phyloP scores from a whole-genome alignment of 2,329 filamentous ascomycete species.

The Biscogniauxia marginata region DNA sequence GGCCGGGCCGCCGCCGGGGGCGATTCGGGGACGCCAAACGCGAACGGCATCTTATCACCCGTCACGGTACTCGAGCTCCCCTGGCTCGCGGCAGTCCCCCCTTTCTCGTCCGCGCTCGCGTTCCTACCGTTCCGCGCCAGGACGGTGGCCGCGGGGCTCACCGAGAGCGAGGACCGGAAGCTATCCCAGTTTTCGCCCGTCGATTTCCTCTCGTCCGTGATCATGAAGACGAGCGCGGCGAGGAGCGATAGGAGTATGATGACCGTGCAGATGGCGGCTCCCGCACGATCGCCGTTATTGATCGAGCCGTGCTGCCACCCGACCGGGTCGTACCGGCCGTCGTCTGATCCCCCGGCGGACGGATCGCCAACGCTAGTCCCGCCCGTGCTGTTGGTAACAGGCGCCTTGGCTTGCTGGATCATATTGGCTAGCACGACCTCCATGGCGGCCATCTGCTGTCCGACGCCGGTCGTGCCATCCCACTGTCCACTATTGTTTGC shows the following conservation, averaged over 20 bases:
- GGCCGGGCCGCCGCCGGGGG: neutral
- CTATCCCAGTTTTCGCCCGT: conserved; percentile 24
- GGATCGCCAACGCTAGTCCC: conserved; percentile 51
- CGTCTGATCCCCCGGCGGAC: conserved; percentile 45
- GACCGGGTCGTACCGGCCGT: conserved; percentile 36
- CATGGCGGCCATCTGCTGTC: conserved; percentile 69
- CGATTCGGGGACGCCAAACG: conserved; percentile 1
- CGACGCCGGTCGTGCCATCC: conserved; percentile 61
- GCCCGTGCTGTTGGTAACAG: conserved; percentile 43
- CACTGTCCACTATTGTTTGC: conserved; percentile 47
- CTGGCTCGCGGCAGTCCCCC: conserved; percentile 14
- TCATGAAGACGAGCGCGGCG: conserved; percentile 49
- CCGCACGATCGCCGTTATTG: conserved; percentile 63
- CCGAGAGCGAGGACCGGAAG: conserved; percentile 17
- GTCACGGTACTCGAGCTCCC: conserved; percentile 18
- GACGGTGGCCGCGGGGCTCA: neutral
- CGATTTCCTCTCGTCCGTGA: conserved; percentile 45
- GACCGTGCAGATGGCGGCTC: conserved; percentile 64
- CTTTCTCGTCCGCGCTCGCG: conserved; percentile 13
- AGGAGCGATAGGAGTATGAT: conserved; percentile 54
- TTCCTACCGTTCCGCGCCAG: conserved; percentile 2
- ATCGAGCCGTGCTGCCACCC: conserved; percentile 36
- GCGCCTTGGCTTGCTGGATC: conserved; percentile 42
- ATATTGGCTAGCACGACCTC: conserved; percentile 64
- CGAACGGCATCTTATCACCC: conserved; percentile 16